phyloP scores from a whole-genome alignment of 495 filamentous ascomycete species.

The Penicillium daleae region DNA sequence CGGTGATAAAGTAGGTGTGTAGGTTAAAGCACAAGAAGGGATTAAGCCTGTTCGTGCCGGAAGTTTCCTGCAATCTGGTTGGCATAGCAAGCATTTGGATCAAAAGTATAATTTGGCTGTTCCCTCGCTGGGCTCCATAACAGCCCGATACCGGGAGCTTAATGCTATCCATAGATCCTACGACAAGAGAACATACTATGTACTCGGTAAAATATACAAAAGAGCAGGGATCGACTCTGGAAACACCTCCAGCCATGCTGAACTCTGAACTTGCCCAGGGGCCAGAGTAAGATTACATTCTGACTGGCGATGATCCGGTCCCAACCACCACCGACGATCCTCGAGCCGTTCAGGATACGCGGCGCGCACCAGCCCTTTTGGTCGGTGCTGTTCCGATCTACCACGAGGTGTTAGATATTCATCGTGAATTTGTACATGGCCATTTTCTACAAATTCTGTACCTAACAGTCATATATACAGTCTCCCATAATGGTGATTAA shows the following conservation, averaged over 20 bases:
- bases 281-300: neutral
- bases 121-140: neutral
- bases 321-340: slow-evolving; percentile 3
- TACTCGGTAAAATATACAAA: neutral
- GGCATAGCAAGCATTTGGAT: neutral
- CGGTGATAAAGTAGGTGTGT: neutral
- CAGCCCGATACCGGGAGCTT: neutral
- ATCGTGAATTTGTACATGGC: neutral
- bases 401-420: neutral
- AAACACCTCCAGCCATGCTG: neutral
- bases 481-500: neutral
- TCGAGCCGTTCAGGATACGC: neutral
- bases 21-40: neutral
- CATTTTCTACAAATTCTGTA: too few relatives aligned
- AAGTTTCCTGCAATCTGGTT: slow-evolving; percentile 10
- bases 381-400: neutral
- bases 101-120: neutral
- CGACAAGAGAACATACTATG: neutral
- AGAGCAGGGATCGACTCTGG: neutral
- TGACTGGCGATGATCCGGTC: slow-evolving; percentile 4
- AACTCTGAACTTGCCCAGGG: neutral
- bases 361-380: slow-evolving; percentile 8
- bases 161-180: neutral
- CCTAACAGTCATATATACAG: too few relatives aligned
- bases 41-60: slow-evolving; percentile 6